A percentile compares a stretch with the other conserved stretches of the same genome.
Evolutionary conservation across 495 filamentous ascomycete species (phyloP).

Genomic region (Penicillium canariense): DNA sequence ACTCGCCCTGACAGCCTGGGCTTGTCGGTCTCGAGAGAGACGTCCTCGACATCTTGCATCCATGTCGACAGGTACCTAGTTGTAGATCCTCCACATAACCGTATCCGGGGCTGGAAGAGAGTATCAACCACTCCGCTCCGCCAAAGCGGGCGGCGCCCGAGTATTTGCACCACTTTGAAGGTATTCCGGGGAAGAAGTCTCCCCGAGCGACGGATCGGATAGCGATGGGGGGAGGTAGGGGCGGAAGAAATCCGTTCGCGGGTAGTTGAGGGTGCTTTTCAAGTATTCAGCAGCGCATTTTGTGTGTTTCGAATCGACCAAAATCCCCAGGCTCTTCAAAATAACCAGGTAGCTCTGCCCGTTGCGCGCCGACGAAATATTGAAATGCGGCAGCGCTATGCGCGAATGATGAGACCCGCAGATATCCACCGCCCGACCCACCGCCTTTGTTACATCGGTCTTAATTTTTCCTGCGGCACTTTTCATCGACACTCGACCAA

Average conservation of each 20-base stretch:
- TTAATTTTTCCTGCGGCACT: conserved; percentile 23
- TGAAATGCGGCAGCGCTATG: conserved; percentile 6
- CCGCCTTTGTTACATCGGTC: conserved; percentile 21
- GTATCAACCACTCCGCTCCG: conserved; percentile 29
- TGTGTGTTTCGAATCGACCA: neutral
- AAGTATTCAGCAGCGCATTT: neutral
- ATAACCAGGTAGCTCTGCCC: neutral
- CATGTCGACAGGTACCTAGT: conserved; percentile 31
- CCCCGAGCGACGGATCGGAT: conserved; percentile 1
- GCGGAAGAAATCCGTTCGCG: neutral
- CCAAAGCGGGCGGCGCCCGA: conserved; percentile 38
- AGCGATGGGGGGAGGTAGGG: neutral
- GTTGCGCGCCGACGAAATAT: neutral
- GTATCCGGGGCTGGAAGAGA: conserved; percentile 12
- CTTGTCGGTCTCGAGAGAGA: conserved; percentile 19
- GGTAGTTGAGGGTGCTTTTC: neutral
- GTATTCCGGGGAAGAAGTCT: conserved; percentile 12
- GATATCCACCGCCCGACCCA: conserved; percentile 21
- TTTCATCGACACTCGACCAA: conserved; percentile 5
- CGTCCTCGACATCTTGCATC: conserved; percentile 31
- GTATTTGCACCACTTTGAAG: conserved; percentile 39
- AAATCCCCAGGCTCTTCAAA: neutral
- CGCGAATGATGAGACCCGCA: conserved; percentile 12
- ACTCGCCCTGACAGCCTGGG: conserved; percentile 45
- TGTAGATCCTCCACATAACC: neutral